Evolutionary conservation across 495 filamentous ascomycete species (phyloP).

Genomic region (Pseudotulostoma volvatum): DNA sequence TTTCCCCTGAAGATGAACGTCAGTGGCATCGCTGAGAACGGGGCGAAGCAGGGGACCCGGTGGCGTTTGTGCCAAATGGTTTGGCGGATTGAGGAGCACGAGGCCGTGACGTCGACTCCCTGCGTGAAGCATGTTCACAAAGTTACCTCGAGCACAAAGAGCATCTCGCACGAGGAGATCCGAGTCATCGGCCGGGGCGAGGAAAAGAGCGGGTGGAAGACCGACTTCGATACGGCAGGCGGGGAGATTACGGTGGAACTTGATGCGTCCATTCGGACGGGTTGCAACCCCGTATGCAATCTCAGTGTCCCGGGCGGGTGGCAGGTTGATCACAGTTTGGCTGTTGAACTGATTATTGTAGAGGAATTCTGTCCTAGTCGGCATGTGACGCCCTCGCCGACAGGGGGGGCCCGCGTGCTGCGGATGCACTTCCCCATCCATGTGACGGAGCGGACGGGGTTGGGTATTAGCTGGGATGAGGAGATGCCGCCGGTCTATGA

Average conservation of each 20-base stretch:
- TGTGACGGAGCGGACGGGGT: conserved; percentile 67
- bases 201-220: conserved; percentile 84
- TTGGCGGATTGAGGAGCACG: conserved; percentile 83
- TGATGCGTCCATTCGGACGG: conserved; percentile 47
- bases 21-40: conserved; percentile 57
- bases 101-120: conserved; percentile 62
- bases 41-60: conserved; percentile 44
- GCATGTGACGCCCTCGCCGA: conserved; percentile 49
- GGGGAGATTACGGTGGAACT: conserved; percentile 74
- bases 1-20: conserved; percentile 66
- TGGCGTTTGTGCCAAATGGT: conserved; percentile 83
- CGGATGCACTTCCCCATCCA: conserved; percentile 77
- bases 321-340: conserved; percentile 62
- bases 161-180: conserved; percentile 58
- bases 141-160: conserved; percentile 56
- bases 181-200: conserved; percentile 60
- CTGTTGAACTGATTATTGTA: conserved; percentile 85
- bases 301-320: conserved; percentile 64
- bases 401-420: conserved; percentile 77
- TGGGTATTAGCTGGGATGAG: conserved; percentile 95
- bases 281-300: conserved; percentile 56
- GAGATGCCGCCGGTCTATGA: conserved; percentile 90
- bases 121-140: conserved; percentile 65
- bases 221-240: conserved; percentile 58
- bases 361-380: conserved; percentile 70